Evolutionary conservation across 179 eudicot genomes (phyloP), one percentile per base, ranked within the genome.

Genomic region (Silene coronaria): DNA sequence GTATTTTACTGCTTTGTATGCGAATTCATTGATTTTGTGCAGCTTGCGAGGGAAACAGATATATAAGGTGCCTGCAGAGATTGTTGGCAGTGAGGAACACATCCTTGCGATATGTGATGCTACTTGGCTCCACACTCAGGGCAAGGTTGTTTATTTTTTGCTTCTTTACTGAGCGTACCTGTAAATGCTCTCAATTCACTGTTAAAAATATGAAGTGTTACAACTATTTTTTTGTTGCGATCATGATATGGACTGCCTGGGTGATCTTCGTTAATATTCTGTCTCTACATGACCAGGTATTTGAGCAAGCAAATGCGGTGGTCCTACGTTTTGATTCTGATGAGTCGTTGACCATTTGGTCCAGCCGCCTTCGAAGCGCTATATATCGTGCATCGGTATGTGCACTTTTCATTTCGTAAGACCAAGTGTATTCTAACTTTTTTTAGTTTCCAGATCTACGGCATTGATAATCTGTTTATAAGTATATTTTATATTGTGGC

Each of bases 371-470:
- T 71, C 97, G 88, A 83, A 93, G 91, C 79, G 98, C 97, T 63
- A 84, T 93, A 76, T 96, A 93, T 77, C 89, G 89, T 80, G 94
- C 96, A 77, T 96, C 97, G 85, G 99, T 96, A 85, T 72, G 80
- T 74, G 55, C 66, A 46, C 28, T 48, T 76, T 32, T 34, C 21
- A 21, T 59, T n/a, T 48, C 51, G 55, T 63, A 11, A 32, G 19
- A 34, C 5, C 67, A 5, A 24, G 8, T 70, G 26, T 28, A 23
- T 72, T 38, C 14, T 12, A 11, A 12, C 58, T n/a, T 72, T 60
- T 13, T 36, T 22, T 66, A 45, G 58, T 45, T 42, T 19, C 2
- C 55, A 22, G 57, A 45, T 69, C 34, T 22, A 45, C 45, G 72
- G 23, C 23, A 36, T 67, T 65, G 32, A 17, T n/a, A 21, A 67